Conservation (phyloP, 768 basidiomycete genomes). For the Pulveroboletus sp. region DNA sequence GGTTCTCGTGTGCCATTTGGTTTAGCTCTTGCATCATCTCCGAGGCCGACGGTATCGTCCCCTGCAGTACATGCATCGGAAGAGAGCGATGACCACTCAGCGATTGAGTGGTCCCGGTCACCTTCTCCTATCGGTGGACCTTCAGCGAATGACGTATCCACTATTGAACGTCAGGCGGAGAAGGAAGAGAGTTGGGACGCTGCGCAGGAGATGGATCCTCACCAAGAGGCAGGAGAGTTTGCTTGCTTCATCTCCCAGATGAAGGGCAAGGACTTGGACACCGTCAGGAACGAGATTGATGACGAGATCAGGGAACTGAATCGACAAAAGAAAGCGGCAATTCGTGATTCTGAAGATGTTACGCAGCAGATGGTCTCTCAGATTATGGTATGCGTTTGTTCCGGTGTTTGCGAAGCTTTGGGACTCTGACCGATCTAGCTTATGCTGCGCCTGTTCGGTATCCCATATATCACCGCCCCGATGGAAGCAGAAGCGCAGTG, state of each 20-base stretch:
- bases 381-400: constrained; percentile 48
- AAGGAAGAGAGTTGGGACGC: constrained; percentile 64
- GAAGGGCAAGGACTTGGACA: constrained; percentile 77
- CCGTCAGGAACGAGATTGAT: constrained; percentile 84
- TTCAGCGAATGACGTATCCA: constrained; percentile 4
- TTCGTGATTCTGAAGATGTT: constrained; percentile 93
- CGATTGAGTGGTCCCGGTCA: constrained; percentile 37
- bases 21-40: constrained; percentile 6
- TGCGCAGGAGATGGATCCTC: constrained; percentile 78
- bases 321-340: constrained; percentile 78
- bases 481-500: constrained; percentile 99
- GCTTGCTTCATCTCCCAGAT: constrained; percentile 90
- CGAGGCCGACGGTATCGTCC: constrained; percentile 6
- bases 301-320: constrained; percentile 82
- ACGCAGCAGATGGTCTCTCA: constrained; percentile 94
- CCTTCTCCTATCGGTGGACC: constrained; percentile 28
- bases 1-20: constrained; percentile 1
- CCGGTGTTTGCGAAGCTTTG: constrained; percentile 1
- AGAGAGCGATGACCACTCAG: constrained; percentile 23
- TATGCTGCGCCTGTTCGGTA: constrained; percentile 90
- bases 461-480: constrained; percentile 96
- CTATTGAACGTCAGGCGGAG: constrained; percentile 20
- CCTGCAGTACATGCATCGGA: constrained; percentile 2
- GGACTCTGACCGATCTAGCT: constrained; percentile 42
- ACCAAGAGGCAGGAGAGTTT: constrained; percentile 82